A percentile compares a stretch with the other conserved stretches of the same genome.
Evolutionary conservation across 2,329 filamentous ascomycete species (phyloP).

Genomic region (Apiospora pterosperma): DNA sequence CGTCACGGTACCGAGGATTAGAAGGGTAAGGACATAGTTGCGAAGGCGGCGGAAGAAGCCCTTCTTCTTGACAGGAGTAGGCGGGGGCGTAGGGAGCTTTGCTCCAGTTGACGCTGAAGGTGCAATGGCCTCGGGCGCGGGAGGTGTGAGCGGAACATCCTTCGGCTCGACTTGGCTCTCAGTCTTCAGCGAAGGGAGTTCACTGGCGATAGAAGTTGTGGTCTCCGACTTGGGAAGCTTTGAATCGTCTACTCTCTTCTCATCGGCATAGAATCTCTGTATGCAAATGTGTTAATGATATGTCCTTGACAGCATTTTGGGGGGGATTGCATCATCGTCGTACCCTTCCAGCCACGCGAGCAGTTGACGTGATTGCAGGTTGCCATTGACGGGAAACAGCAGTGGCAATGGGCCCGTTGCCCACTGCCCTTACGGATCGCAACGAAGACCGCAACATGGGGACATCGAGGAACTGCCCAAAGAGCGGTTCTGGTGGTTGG

Average conservation of each 20-base stretch:
- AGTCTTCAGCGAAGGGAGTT: conserved; percentile 29
- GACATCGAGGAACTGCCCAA: conserved; percentile 34
- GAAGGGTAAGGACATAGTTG: conserved; percentile 71
- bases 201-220: conserved; percentile 43
- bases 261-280: conserved; percentile 56
- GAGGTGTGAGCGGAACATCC: conserved; percentile 38
- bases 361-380: conserved; percentile 34
- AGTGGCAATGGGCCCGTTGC: conserved; percentile 51
- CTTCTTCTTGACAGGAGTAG: conserved; percentile 51
- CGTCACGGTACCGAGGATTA: conserved; percentile 71
- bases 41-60: conserved; percentile 69
- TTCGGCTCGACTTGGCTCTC: conserved; percentile 34
- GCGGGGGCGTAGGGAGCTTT: conserved; percentile 28
- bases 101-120: conserved; percentile 27
- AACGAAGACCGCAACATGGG: conserved; percentile 69
- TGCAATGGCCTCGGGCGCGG: conserved; percentile 30
- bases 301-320: background rate
- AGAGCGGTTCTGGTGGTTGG: background rate
- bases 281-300: background rate
- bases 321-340: conserved; percentile 14
- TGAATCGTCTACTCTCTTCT: conserved; percentile 48
- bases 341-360: conserved; percentile 38
- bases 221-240: conserved; percentile 52
- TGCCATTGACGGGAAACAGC: conserved; percentile 59
- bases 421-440: conserved; percentile 59